Base-by-base conservation (phyloP, 2,329 filamentous ascomycete genomes). In the Pseudocercospora fuligena region DNA sequence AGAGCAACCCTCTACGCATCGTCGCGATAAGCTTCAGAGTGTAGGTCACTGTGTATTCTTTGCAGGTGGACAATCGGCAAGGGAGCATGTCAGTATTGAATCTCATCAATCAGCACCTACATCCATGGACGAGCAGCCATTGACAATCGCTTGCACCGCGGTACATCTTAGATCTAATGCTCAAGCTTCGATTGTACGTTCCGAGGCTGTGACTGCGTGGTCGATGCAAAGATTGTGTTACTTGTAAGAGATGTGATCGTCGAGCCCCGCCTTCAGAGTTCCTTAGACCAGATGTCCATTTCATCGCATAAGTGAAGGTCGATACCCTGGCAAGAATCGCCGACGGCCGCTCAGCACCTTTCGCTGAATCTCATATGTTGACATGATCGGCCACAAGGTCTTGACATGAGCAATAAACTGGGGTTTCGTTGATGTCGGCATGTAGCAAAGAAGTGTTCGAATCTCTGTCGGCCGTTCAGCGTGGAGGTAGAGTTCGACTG, bases 401-500 rank as follows among this genome's bases (percentile, higher is more conserved):
- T 29, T 19, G 8, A 27, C 23, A 56, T n/a, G 16, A 31, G 27
- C 51, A 31, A 56, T 56, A 33, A 56, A 56, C 51, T 12, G 47
- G 21, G 47, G 47, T 21, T 9, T 51, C 8, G 16, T 51, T 19
- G 47, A 23, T 23, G 25, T 51, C 47, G 47, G 47, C 47, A 51
- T 51, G 23, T 51, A 51, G 46, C 46, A 49, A 7, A 49, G n/a
- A 23, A 5, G 5, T 2, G 11, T 49, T 25, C 19, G 14, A 53
- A 27, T 53, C 12, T 19, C 49, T 23, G 19, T 25, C 6, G 14
- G 8, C 19, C 11, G 8, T 16, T 8, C 11, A 16, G 56, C 27
- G 56, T 40, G 33, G 56, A 59, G 33, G 29, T 43, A 59, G 23
- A 59, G 56, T 23, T 60, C 29, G 56, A 43, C 56, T 59, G 56